phyloP scores from a whole-genome alignment of 768 basidiomycete genomes.

The Hericium coralloides region DNA sequence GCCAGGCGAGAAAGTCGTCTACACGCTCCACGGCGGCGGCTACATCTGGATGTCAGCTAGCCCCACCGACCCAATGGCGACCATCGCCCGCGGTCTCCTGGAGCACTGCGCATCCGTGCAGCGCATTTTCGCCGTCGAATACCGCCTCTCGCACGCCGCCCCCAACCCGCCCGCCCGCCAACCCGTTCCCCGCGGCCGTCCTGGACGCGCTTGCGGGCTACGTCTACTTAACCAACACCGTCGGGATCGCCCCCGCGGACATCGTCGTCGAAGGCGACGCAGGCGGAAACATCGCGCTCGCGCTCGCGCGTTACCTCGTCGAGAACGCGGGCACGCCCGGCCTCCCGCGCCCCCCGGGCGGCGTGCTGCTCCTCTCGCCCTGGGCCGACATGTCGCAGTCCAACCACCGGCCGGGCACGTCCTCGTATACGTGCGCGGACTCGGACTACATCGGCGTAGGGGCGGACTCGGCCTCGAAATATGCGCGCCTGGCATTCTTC shows the following conservation, averaged over 20 bases:
- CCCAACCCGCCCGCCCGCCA: background rate
- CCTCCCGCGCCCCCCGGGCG: slow-evolving; percentile 2
- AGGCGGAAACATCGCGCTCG: slow-evolving; percentile 13
- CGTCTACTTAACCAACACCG: slow-evolving; percentile 4
- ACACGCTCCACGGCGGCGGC: slow-evolving; percentile 58
- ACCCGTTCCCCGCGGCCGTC: slow-evolving; percentile 12
- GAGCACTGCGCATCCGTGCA: slow-evolving; percentile 24
- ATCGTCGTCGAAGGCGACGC: slow-evolving; percentile 14
- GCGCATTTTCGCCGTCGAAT: slow-evolving; percentile 51
- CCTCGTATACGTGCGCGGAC: background rate
- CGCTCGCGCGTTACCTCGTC: slow-evolving; percentile 13
- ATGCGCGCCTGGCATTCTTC: slow-evolving; percentile 2
- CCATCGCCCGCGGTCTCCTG: slow-evolving; percentile 30
- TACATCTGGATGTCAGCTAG: slow-evolving; percentile 47
- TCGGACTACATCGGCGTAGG: slow-evolving; percentile 1
- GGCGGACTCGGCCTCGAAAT: background rate
- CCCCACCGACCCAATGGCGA: slow-evolving; percentile 32
- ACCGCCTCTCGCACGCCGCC: slow-evolving; percentile 13
- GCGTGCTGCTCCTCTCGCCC: slow-evolving; percentile 13
- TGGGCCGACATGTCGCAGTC: slow-evolving; percentile 9
- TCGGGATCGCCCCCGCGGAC: slow-evolving; percentile 11
- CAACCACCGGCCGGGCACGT: background rate
- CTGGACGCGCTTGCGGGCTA: slow-evolving; percentile 12
- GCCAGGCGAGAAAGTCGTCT: slow-evolving; percentile 49
- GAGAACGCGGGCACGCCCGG: background rate